These are phyloP conservation scores for Aureobasidium subglaciale DNA, from an alignment of 2,329 filamentous ascomycete species.

Conservation along the genomic window DNA sequence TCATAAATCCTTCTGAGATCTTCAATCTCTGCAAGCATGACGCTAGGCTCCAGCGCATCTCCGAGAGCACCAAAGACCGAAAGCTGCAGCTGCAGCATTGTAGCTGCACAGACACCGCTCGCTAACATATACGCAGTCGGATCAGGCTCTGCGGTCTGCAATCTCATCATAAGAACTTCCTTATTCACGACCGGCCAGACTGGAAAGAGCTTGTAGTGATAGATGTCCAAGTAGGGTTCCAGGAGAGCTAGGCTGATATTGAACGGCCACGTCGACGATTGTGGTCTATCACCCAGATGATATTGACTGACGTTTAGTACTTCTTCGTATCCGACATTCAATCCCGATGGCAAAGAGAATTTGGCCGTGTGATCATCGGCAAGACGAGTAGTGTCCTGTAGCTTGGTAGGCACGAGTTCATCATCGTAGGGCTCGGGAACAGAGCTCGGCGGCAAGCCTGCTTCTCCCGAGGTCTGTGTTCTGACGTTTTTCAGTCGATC, in stretches of 20 bases:
- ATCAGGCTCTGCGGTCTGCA: not conserved
- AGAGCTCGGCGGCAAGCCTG: not conserved
- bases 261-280: not conserved
- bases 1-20: constrained; percentile 7
- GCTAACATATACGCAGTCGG: constrained; percentile 17
- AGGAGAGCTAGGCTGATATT: constrained; percentile 1
- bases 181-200: constrained; percentile 19
- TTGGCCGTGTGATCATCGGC: not conserved
- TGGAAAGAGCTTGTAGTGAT: constrained; percentile 19
- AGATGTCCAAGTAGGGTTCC: constrained; percentile 18
- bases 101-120: constrained; percentile 17
- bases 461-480: not conserved
- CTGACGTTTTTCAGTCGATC: constrained; percentile 5
- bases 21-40: constrained; percentile 16
- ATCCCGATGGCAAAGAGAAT: not conserved
- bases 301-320: not conserved
- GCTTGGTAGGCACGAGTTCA: not conserved
- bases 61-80: not conserved
- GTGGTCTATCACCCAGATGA: not conserved
- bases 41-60: not conserved
- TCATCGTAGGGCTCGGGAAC: not conserved
- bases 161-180: not conserved
- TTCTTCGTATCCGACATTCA: not conserved
- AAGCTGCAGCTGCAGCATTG: constrained; percentile 18
- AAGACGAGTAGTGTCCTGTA: not conserved